These are phyloP conservation scores for Candida nonsorbophila DNA, from an alignment of 805 yeast genomes.

Conservation along the genomic window DNA sequence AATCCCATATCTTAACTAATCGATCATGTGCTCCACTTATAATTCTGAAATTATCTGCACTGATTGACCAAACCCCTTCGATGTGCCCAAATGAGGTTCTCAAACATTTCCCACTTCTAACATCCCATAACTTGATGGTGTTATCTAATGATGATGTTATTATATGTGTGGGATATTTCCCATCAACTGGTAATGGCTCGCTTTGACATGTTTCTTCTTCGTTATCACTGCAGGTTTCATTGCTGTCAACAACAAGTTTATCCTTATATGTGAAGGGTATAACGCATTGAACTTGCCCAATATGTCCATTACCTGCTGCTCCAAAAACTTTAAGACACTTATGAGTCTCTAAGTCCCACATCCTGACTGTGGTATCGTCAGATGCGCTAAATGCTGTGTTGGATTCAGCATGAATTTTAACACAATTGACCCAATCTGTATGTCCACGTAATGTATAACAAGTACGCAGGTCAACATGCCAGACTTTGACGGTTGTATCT, in stretches of 20 bases:
- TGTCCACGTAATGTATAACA: constrained; percentile 94
- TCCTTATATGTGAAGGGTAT: constrained; percentile 78
- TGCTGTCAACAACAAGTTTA: constrained; percentile 45
- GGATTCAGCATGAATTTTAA: constrained; percentile 76
- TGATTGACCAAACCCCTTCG: constrained; percentile 97
- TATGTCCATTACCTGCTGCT: constrained; percentile 70
- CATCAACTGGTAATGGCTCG: constrained; percentile 7
- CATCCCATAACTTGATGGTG: constrained; percentile 91
- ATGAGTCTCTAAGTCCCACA: constrained; percentile 89
- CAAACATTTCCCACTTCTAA: constrained; percentile 78
- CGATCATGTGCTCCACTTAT: constrained; percentile 94
- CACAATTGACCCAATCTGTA: constrained; percentile 86
- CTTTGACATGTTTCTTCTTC: constrained; percentile 27
- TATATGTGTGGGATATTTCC: constrained; percentile 70
- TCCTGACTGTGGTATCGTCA: constrained; percentile 86
- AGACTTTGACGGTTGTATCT: constrained; percentile 85
- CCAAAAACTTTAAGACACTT: constrained; percentile 77
- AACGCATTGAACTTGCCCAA: constrained; percentile 91
- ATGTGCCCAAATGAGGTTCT: constrained; percentile 96
- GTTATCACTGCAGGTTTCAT: no score
- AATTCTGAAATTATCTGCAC: constrained; percentile 92
- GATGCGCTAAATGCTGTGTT: constrained; percentile 79
- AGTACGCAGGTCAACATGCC: constrained; percentile 93
- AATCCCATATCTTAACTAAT: constrained; percentile 88
- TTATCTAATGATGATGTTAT: constrained; percentile 86